These are phyloP conservation scores for Thuja plicata DNA, from an alignment of 83 land plant genomes.

Conservation along the genomic window DNA sequence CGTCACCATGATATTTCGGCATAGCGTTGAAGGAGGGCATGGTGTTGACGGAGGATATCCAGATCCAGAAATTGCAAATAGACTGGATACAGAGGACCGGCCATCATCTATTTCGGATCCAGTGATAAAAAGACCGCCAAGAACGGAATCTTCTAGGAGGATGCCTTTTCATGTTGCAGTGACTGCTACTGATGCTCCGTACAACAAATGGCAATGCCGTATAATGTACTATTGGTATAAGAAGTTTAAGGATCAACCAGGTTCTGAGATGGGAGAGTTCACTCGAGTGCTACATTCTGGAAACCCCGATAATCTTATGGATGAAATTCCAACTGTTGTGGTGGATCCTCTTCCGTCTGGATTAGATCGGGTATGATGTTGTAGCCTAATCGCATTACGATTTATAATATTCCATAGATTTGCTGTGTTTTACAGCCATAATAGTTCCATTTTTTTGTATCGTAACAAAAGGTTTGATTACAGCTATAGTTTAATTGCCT, in stretches of 20 bases:
- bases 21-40: slow-evolving; percentile 15
- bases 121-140: slow-evolving; percentile 35
- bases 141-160: slow-evolving; percentile 11
- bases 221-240: slow-evolving; percentile 89
- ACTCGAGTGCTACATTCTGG: slow-evolving; percentile 83
- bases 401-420: background rate
- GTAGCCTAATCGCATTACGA: background rate
- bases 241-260: slow-evolving; percentile 58
- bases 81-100: background rate
- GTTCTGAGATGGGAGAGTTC: slow-evolving; percentile 88
- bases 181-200: slow-evolving; percentile 73
- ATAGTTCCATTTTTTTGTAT: background rate
- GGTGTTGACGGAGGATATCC: slow-evolving; percentile 2
- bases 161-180: slow-evolving; percentile 70
- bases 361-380: slow-evolving; percentile 47
- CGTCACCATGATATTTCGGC: slow-evolving; percentile 34
- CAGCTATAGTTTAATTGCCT: background rate
- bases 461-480: background rate
- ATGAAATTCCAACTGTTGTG: slow-evolving; percentile 79
- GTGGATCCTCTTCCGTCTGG: slow-evolving; percentile 83
- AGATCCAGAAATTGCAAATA: background rate
- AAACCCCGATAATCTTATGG: slow-evolving; percentile 65
- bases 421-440: background rate
- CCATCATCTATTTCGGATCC: slow-evolving; percentile 20
- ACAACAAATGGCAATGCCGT: slow-evolving; percentile 84